phyloP scores from a whole-genome alignment of 306 rosid genomes.

The Trifolium fragiferum region DNA sequence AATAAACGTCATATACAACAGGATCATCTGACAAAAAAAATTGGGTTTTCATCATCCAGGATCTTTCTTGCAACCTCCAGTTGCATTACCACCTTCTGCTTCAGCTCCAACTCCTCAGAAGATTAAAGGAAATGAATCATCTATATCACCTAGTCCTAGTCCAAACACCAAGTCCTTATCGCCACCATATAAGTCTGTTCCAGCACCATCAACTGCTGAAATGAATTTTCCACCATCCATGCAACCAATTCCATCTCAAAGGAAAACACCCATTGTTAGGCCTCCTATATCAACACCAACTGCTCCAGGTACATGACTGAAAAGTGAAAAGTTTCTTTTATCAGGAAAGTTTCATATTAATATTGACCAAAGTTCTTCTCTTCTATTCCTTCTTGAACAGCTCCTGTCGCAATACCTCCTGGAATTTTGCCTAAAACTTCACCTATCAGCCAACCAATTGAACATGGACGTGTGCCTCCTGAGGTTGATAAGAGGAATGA shows the following conservation, averaged over 20 bases:
- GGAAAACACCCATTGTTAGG: conserved; percentile 40
- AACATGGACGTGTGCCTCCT: conserved; percentile 62
- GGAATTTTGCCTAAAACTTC: conserved; percentile 52
- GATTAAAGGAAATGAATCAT: conserved; percentile 50
- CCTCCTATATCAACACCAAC: conserved; percentile 48
- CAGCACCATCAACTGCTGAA: conserved; percentile 52
- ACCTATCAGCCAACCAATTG: conserved; percentile 55
- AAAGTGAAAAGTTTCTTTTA: background rate
- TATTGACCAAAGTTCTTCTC: conserved; percentile 22
- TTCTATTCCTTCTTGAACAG: conserved; percentile 43
- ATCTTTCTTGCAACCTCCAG: conserved; percentile 55
- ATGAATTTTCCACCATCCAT: conserved; percentile 40
- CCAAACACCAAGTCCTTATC: conserved; percentile 46
- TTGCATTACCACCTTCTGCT: conserved; percentile 50
- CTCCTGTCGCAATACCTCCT: conserved; percentile 54
- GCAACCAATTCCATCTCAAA: conserved; percentile 46
- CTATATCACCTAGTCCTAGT: conserved; percentile 55
- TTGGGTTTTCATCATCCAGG: conserved; percentile 55
- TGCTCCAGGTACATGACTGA: conserved; percentile 64
- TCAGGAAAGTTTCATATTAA: conserved; percentile 28
- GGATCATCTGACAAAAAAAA: conserved; percentile 30
- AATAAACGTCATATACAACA: background rate
- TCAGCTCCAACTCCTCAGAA: conserved; percentile 53
- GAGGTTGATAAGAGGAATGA: conserved; percentile 48
- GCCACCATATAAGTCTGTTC: conserved; percentile 47